A percentile compares a stretch with the other conserved stretches of the same genome.
These are phyloP conservation scores for Cicer yamashitae DNA, from an alignment of 306 rosid genomes.

Conservation along the genomic window DNA sequence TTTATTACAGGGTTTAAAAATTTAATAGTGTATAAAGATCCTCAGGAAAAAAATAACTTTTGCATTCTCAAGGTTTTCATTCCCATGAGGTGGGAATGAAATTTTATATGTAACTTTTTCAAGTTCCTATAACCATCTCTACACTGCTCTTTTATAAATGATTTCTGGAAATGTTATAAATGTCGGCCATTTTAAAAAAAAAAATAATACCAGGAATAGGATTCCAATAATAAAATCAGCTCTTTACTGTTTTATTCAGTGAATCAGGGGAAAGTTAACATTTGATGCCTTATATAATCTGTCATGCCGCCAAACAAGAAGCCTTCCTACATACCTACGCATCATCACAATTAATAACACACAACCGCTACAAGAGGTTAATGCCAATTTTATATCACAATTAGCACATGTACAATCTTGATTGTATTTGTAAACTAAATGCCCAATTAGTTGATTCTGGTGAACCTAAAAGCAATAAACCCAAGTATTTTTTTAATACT, in stretches of 20 bases:
- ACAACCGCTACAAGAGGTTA: constrained; percentile 25
- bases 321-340: constrained; percentile 24
- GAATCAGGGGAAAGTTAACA: constrained; percentile 5
- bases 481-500: constrained; percentile 25
- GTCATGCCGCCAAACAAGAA: constrained; percentile 33
- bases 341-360: constrained; percentile 32
- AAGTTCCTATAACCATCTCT: no score
- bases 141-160: no score
- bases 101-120: no score
- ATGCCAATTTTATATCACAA: constrained; percentile 18
- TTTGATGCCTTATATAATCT: constrained; percentile 16
- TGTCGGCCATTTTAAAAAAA: no score
- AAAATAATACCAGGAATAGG: no score
- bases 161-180: no score
- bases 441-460: constrained; percentile 15
- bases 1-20: background rate
- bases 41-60: no score
- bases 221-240: background rate
- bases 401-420: constrained; percentile 29
- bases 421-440: constrained; percentile 11
- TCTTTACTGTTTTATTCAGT: background rate
- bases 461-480: constrained; percentile 18
- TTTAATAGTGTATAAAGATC: background rate
- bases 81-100: no score
- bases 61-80: no score